phyloP scores from a whole-genome alignment of 23 red algal genomes.

The Gracilaria vermiculophylla region DNA sequence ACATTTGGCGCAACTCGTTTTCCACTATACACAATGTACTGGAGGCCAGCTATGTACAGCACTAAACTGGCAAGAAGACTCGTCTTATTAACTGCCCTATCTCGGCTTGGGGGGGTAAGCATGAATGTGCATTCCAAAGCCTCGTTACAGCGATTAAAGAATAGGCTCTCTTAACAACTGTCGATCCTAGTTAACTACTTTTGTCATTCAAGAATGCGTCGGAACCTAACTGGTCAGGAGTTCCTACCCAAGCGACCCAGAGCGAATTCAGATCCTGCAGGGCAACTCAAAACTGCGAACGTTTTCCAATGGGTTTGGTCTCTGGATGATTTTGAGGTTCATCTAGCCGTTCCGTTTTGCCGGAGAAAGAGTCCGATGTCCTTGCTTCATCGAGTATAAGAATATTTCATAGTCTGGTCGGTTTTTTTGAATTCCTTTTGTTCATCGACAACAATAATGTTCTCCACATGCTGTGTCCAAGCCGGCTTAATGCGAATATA shows the following conservation, averaged over 20 bases:
- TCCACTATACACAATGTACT: neutral
- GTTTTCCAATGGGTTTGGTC: neutral
- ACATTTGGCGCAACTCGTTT: neutral
- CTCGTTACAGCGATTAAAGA: neutral
- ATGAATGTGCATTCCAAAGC: slow-evolving; percentile 10
- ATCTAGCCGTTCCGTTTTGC: neutral
- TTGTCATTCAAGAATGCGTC: slow-evolving; percentile 26
- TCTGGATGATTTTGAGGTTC: neutral
- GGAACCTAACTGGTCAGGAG: neutral
- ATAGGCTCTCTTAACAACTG: neutral
- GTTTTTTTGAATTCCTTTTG: neutral
- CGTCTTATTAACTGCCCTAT: slow-evolving; percentile 7
- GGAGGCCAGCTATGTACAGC: neutral
- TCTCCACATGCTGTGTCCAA: neutral
- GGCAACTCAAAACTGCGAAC: neutral
- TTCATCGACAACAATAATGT: slow-evolving; percentile 1
- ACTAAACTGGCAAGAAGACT: slow-evolving; percentile 1
- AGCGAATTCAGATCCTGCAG: neutral
- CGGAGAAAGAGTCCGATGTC: neutral
- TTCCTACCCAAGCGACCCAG: neutral
- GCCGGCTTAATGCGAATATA: neutral
- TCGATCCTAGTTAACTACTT: neutral
- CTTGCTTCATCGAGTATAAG: neutral
- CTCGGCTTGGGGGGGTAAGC: slow-evolving; percentile 19
- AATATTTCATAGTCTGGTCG: neutral